Evolutionary conservation across 495 filamentous ascomycete species (phyloP), one percentile per base, ranked within the genome.

Genomic region (Penicilliopsis zonata): DNA sequence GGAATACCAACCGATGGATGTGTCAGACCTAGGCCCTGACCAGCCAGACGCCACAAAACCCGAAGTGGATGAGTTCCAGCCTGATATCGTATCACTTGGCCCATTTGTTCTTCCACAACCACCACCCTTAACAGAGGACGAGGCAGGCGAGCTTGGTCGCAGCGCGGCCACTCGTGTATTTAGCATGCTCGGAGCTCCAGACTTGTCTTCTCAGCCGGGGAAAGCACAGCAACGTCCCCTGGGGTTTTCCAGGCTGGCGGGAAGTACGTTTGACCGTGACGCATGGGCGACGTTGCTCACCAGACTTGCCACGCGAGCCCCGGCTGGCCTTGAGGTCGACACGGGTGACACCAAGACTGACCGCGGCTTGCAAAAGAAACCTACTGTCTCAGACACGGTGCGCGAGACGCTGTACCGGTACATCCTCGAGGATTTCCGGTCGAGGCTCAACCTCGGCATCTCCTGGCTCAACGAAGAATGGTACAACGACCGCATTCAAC

Each of bases 391-490:
- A 24, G 70, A 84, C 42, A 56, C 65, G 2, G 84, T 95, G 33
- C 73, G 90, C 13, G 80, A 94, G 42, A 68, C 69, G 10, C 61
- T 98, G 4, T 87, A 80, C 55, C 67, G 67, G 13, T 94, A 88
- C 53, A 70, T 96, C 24, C 65, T 94, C 14, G 82, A 86, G 36
- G 90, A 99, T 55, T 99, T 92, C 55, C 72, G 86, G 20, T 74
- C 70, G 23, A 75, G 88, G 14, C 82, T 96, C 34, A 86, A 85
- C 35, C 69, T 86, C 21, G 87, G 83, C 2, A 78, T 94, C 33
- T 71, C 76, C 12, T 99, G 90, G 90, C 64, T 96, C 16, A 87
- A 80, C 44, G 90, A 99, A 53, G 90, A 99, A 56, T 99, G 88
- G 88, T 96, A 93, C 57, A 90, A 85, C 47, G 92, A 94, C 51